Evolutionary conservation across 495 filamentous ascomycete genomes (phyloP).

Genomic region (Cudoniella acicularis): DNA sequence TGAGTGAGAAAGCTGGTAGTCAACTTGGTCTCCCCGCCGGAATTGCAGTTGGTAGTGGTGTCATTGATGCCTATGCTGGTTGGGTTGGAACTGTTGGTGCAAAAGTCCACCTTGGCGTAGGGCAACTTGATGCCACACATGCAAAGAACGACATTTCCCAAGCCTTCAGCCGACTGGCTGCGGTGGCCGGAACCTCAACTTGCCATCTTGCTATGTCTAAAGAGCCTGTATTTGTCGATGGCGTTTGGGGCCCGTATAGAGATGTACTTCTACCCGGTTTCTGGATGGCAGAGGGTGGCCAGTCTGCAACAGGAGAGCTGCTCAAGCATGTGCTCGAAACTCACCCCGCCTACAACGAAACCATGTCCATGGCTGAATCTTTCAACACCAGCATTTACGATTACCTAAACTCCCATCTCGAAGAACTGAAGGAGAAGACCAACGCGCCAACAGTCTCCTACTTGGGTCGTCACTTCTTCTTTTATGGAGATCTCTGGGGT

Average conservation of each 20-base stretch:
- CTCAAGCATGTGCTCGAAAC: slow-evolving; percentile 92
- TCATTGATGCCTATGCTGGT: slow-evolving; percentile 97
- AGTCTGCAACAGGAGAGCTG: slow-evolving; percentile 91
- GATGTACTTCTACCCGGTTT: slow-evolving; percentile 86
- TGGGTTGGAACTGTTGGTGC: slow-evolving; percentile 99
- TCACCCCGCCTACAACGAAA: slow-evolving; percentile 81
- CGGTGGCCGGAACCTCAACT: slow-evolving; percentile 95
- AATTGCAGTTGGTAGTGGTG: slow-evolving; percentile 89
- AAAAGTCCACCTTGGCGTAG: slow-evolving; percentile 67
- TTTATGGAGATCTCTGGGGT: slow-evolving; percentile 98
- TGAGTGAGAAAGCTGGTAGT: slow-evolving; percentile 76
- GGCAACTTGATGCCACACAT: slow-evolving; percentile 54
- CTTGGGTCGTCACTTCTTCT: slow-evolving; percentile 89
- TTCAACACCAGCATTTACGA: slow-evolving; percentile 86
- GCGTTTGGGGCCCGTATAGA: slow-evolving; percentile 95
- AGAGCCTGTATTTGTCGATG: slow-evolving; percentile 83
- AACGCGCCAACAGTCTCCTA: slow-evolving; percentile 76
- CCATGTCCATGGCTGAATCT: slow-evolving; percentile 67
- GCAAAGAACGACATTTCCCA: slow-evolving; percentile 78
- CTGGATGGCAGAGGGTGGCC: slow-evolving; percentile 96
- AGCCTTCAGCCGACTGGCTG: slow-evolving; percentile 89
- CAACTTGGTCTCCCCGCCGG: slow-evolving; percentile 85
- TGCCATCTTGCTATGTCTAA: slow-evolving; percentile 96
- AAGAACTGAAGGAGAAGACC: slow-evolving; percentile 61
- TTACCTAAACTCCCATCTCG: slow-evolving; percentile 86